These are phyloP conservation scores for Blastobotrys muscicola DNA, from an alignment of 805 yeast genomes.

Conservation along the genomic window DNA sequence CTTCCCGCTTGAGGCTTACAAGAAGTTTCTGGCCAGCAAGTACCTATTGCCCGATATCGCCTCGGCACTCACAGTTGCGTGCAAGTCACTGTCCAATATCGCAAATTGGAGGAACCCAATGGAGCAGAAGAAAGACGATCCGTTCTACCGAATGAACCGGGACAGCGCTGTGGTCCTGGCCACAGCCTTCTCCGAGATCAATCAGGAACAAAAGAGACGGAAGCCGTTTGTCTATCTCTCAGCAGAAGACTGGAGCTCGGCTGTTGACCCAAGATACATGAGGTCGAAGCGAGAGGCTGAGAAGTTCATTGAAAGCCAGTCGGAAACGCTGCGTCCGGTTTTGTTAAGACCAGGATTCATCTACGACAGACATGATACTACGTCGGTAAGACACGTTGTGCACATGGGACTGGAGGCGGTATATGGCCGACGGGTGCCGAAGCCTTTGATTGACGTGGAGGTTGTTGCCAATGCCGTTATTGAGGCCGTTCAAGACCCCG, in stretches of 20 bases:
- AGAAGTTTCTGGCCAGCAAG: slow-evolving; percentile 29
- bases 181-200: slow-evolving; percentile 35
- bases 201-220: slow-evolving; percentile 12
- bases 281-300: slow-evolving; percentile 75
- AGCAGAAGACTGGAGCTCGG: slow-evolving; percentile 64
- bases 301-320: slow-evolving; percentile 32
- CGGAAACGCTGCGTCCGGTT: slow-evolving; percentile 48
- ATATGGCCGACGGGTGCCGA: slow-evolving; percentile 7
- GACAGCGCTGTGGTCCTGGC: slow-evolving; percentile 62
- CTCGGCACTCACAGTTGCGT: slow-evolving; percentile 3
- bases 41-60: too few relatives aligned
- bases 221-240: slow-evolving; percentile 62
- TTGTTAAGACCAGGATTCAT: slow-evolving; percentile 75
- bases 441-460: slow-evolving; percentile 36
- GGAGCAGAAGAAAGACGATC: slow-evolving; percentile 9
- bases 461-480: slow-evolving; percentile 53
- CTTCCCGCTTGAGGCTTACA: slow-evolving; percentile 60
- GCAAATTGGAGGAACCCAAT: slow-evolving; percentile 42
- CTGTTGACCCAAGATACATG: slow-evolving; percentile 63
- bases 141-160: slow-evolving; percentile 58
- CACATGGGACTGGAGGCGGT: slow-evolving; percentile 10
- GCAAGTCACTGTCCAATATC: slow-evolving; percentile 3
- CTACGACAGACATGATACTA: slow-evolving; percentile 39
- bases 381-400: slow-evolving; percentile 4
- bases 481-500: slow-evolving; percentile 42